These are phyloP conservation scores for Vitis riparia DNA, from an alignment of 164 flowering plant genomes.

Conservation along the genomic window DNA sequence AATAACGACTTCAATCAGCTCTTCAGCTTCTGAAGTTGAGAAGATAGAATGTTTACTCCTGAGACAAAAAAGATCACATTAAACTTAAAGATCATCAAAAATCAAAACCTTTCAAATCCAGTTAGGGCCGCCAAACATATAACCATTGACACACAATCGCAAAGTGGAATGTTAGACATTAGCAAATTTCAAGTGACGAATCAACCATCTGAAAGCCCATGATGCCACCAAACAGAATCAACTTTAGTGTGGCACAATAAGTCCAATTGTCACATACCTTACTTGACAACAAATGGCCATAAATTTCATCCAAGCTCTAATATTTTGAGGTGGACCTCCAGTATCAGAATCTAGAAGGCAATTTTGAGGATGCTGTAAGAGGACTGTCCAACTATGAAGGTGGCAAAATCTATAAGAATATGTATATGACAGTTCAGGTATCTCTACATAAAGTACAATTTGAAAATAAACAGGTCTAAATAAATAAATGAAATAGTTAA, in stretches of 20 bases:
- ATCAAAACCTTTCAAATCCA: not conserved
- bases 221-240: not conserved
- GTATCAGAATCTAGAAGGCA: constrained; percentile 39
- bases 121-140: not conserved
- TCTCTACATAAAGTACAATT: too few species aligned
- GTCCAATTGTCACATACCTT: constrained; percentile 44
- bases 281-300: constrained; percentile 46
- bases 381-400: too few species aligned
- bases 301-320: constrained; percentile 72
- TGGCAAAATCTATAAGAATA: too few species aligned
- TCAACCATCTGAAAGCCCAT: not conserved
- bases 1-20: constrained; percentile 43
- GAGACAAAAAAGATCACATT: constrained; percentile 2
- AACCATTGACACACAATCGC: not conserved
- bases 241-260: not conserved
- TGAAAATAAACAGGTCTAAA: too few species aligned
- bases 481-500: too few species aligned
- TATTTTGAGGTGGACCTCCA: constrained; percentile 71
- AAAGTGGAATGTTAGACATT: not conserved
- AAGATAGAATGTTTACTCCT: constrained; percentile 49
- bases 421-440: too few species aligned
- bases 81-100: not conserved
- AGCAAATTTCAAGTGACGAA: not conserved
- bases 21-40: constrained; percentile 63
- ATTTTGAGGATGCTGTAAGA: constrained; percentile 1